These are phyloP conservation scores for Omphalea diandra DNA, from an alignment of 441 rosid species.

Conservation along the genomic window DNA sequence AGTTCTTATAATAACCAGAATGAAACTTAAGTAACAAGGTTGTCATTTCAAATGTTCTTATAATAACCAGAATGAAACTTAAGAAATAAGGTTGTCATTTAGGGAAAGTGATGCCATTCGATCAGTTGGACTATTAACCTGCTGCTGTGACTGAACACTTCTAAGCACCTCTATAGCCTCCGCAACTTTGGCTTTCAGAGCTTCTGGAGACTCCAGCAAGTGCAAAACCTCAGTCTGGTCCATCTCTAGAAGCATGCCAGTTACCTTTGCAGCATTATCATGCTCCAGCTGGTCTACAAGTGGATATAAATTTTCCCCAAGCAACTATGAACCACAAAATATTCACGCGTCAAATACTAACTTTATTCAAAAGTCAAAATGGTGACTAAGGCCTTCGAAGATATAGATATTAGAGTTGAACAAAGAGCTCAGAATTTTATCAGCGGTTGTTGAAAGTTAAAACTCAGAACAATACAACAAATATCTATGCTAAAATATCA, in stretches of 20 bases:
- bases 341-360: neutral
- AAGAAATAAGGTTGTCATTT: constrained; percentile 58
- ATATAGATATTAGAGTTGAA: neutral
- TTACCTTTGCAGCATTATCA: constrained; percentile 81
- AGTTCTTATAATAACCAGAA: neutral
- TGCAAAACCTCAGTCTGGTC: constrained; percentile 89
- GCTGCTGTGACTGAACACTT: constrained; percentile 68
- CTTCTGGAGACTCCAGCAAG: constrained; percentile 84
- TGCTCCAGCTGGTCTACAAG: constrained; percentile 83
- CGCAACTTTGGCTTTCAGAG: constrained; percentile 74
- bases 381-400: neutral
- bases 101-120: constrained; percentile 69
- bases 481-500: no score
- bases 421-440: neutral
- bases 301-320: constrained; percentile 89
- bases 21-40: constrained; percentile 43
- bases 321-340: constrained; percentile 41
- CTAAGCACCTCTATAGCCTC: constrained; percentile 95
- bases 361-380: neutral
- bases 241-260: constrained; percentile 96
- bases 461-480: neutral
- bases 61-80: neutral
- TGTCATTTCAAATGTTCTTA: constrained; percentile 33
- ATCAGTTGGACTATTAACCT: constrained; percentile 57
- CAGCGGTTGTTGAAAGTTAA: no score